Evolutionary conservation across 257 asterid species (phyloP), one percentile per base, ranked within the genome.

Genomic region (Solanum corneliomulleri): DNA sequence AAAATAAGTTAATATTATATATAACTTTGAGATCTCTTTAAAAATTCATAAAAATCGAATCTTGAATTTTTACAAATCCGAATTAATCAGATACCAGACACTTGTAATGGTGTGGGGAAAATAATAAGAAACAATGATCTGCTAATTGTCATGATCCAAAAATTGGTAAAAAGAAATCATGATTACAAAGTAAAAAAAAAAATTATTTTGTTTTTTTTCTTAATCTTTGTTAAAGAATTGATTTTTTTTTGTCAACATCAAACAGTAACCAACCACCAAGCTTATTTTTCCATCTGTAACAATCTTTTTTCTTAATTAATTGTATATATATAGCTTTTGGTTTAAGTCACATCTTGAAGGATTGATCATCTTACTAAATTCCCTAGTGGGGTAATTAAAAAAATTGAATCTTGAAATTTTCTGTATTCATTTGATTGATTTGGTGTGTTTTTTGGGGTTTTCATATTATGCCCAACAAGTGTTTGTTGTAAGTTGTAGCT

Each of bases 31-130:
- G 0, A 37, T 72, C 2, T 18, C 1, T 9, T 5, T 35, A 18
- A 2, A 9, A 71, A 35, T 71, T 33, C 16, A 10, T 74, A 74
- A 21, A 74, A 37, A 21, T 39, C 0, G 4, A 74, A 21, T 74
- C 15, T 74, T 74, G 1, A 39, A 11, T 1, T 10, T 9, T 1
- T 0, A 37, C 3, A 0, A 39, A 74, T 21, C 0, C 11, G 0
- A 39, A 74, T 37, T 74, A 74, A 37, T 74, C 81, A 0, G 2
- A 74, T 39, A 37, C 3, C 82, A 5, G 14, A 39, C 52, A 39
- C 82, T 74, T 74, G 82, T 74, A 18, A 23, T 20, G 7, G 80
- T 35, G 45, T 39, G 47, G 47, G 47, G 0, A 20, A 37, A 71
- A 33, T 37, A 37, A 37, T 37, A 33, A 18, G 15, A 33, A 21